A percentile compares a stretch with the other conserved stretches of the same genome.
Evolutionary conservation across 2,329 filamentous ascomycete genomes (phyloP).

Genomic region (Colletotrichum incanum): DNA sequence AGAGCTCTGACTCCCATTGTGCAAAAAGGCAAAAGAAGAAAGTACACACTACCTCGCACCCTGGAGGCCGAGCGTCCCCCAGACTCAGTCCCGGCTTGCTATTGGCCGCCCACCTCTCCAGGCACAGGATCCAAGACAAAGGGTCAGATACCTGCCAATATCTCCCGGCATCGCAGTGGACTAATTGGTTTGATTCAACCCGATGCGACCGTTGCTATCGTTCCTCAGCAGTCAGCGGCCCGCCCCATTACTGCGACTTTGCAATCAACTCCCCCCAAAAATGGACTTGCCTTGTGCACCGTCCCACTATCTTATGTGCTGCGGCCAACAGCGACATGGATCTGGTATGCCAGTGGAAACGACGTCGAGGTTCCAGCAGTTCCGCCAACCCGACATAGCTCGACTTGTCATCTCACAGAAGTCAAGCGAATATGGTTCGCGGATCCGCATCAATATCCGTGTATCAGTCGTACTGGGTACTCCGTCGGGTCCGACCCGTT

Average conservation of each 20-base stretch:
- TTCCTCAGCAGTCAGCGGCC: conserved; percentile 12
- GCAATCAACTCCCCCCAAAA: not conserved
- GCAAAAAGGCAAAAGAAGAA: not conserved
- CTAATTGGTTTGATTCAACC: not conserved
- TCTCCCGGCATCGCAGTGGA: conserved; percentile 17
- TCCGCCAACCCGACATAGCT: conserved; percentile 1
- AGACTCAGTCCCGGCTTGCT: conserved; percentile 10
- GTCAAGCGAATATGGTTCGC: not conserved
- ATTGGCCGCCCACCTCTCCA: conserved; percentile 19
- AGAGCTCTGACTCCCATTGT: not conserved
- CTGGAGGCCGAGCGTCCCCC: conserved; percentile 26
- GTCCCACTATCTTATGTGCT: conserved; percentile 4
- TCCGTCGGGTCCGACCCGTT: not conserved
- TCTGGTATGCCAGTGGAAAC: conserved; percentile 18
- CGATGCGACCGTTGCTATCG: not conserved
- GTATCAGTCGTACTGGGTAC: not conserved
- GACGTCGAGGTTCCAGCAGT: conserved; percentile 25
- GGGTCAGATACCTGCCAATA: conserved; percentile 3
- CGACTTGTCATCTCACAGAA: conserved; percentile 23
- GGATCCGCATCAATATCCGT: conserved; percentile 8
- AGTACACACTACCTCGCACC: conserved; percentile 14
- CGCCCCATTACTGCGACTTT: conserved; percentile 11
- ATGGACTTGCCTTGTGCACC: conserved; percentile 27
- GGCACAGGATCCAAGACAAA: conserved; percentile 20
- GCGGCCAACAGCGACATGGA: conserved; percentile 10